Evolutionary conservation across 805 yeast genomes (phyloP), one percentile per base, ranked within the genome.

Genomic region (Zygosaccharomyces bisporus): DNA sequence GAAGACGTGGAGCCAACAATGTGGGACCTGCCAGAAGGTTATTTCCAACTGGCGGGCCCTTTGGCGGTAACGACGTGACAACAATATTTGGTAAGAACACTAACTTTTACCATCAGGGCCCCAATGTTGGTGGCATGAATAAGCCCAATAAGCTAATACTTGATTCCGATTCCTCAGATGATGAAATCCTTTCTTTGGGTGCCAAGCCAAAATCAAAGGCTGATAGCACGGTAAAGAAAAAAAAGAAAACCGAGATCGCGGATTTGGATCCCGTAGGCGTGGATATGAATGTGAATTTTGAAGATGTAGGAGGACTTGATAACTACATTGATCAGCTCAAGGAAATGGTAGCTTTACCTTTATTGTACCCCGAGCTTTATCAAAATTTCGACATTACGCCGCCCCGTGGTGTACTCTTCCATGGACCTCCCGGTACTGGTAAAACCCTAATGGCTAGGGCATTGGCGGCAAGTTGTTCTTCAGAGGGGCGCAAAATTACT

Each of bases 381-480:
- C 85, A 88, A 52, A 81, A 81, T 61, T 93, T 93, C 58, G 82
- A 81, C 45, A 88, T 91, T 27, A 87, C 96, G 0, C 98, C 99
- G 1, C 99, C 99, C 14, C 73, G 99, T 52, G 99, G 99, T 50
- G 99, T 93, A 1, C 67, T 93, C 44, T 93, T 93, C 68, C 99
- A 93, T 66, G 99, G 99, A 37, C 99, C 99, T 4, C 99, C 99
- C 2, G 99, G 99, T 52, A 93, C 99, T 0, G 99, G 99, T 75
- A 93, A 93, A 63, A 93, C 99, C 0, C 74, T 93, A 41, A 88
- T 93, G 96, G 99, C 99, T 0, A 71, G 99, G 47, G 99, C 99
- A 0, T 70, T 93, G 41, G 99, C 99, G 1, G 93, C 98, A 0
- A 86, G 95, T 52, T 89, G 96, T 56, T 86, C 96, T 0, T 79